These are phyloP conservation scores for Cyberlindnera bimundalis DNA, from an alignment of 805 yeast genomes.

Conservation along the genomic window DNA sequence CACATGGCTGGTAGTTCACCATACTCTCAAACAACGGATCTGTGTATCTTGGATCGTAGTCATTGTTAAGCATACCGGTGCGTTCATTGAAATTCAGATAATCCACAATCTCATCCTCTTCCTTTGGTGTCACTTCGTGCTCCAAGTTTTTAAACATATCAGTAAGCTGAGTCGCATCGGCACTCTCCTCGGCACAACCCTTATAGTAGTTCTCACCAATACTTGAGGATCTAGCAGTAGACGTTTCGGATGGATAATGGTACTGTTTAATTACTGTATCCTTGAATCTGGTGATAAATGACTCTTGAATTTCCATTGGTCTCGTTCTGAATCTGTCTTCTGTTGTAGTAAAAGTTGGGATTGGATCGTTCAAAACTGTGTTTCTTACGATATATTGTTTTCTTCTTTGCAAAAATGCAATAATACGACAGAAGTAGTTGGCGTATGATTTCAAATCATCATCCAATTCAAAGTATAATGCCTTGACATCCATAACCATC, in stretches of 20 bases:
- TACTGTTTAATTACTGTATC: constrained; percentile 13
- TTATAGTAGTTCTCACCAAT: constrained; percentile 8
- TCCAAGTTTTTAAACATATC: constrained; percentile 3
- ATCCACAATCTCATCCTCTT: constrained; percentile 1
- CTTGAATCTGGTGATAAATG: constrained; percentile 17
- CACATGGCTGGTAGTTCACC: constrained; percentile 15
- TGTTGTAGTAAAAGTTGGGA: constrained; percentile 16
- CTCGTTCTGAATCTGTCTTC: constrained; percentile 21
- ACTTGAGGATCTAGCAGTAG: background rate
- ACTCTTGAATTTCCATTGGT: constrained; percentile 21
- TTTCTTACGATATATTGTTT: constrained; percentile 18
- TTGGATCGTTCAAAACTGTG: constrained; percentile 21
- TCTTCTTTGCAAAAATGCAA: constrained; percentile 22
- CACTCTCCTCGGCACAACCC: constrained; percentile 4
- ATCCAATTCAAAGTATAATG: constrained; percentile 9
- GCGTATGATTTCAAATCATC: constrained; percentile 12
- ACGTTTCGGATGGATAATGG: constrained; percentile 22
- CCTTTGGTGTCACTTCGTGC: constrained; percentile 2
- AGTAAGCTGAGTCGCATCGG: background rate
- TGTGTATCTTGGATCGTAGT: constrained; percentile 23
- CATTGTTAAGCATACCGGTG: constrained; percentile 14
- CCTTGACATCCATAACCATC: constrained; percentile 11
- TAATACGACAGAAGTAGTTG: constrained; percentile 21
- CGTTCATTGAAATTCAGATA: constrained; percentile 7
- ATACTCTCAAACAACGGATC: constrained; percentile 18